Conservation (phyloP, 257 asterid genomes). For the Solanum pimpinellifolium region DNA sequence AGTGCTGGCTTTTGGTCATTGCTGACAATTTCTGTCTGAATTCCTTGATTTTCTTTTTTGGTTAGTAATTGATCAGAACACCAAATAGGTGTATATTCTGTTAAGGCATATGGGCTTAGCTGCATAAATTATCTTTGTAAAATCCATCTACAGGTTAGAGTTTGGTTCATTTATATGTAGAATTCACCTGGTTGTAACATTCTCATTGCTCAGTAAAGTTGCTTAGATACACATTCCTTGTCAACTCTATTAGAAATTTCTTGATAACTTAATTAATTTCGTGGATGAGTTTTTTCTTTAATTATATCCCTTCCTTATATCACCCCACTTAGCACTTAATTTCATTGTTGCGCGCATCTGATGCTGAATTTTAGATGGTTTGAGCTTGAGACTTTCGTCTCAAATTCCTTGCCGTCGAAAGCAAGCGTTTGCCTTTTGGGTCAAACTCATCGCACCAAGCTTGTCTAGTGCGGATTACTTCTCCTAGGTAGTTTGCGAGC, state of each 20-base stretch:
- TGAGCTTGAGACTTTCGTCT: no score
- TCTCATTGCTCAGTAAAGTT: not conserved
- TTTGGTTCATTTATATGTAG: not conserved
- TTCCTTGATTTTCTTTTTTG: not conserved
- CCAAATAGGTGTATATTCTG: conserved; percentile 15
- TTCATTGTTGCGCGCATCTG: no score
- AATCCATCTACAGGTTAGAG: not conserved
- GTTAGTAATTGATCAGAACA: not conserved
- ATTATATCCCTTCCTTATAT: not conserved
- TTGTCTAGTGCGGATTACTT: no score
- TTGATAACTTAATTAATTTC: not conserved
- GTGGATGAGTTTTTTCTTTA: not conserved
- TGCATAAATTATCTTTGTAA: not conserved
- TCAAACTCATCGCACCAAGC: no score
- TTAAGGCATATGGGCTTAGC: not conserved
- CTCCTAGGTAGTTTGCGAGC: no score
- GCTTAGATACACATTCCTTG: not conserved
- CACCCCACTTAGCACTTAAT: not conserved
- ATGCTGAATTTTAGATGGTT: no score
- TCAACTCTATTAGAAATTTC: not conserved
- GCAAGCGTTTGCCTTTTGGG: no score
- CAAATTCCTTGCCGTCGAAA: no score
- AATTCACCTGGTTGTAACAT: not conserved
- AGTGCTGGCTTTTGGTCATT: conserved; percentile 3
- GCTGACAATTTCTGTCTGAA: conserved; percentile 10